Percentiles rank a stretch among this genome's conserved stretches.
phyloP scores from a whole-genome alignment of 1,139 yeast genomes.

The Scheffersomyces quercinus region DNA sequence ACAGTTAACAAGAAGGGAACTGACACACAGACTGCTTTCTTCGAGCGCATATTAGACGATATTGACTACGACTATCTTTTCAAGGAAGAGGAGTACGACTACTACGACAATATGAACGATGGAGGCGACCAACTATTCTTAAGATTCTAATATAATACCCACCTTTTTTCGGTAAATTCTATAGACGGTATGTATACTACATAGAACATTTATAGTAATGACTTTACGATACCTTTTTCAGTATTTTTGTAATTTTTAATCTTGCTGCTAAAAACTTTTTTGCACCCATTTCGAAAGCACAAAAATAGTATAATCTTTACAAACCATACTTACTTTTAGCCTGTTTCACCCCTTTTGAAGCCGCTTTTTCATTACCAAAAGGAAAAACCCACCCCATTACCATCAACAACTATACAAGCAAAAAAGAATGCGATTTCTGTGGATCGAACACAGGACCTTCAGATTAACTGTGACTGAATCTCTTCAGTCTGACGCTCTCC shows the following conservation, averaged over 20 bases:
- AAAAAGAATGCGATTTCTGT: slow-evolving; percentile 27
- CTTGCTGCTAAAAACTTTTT: too few relatives aligned
- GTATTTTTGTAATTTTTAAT: too few relatives aligned
- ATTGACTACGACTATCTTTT: slow-evolving; percentile 19
- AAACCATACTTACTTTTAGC: too few relatives aligned
- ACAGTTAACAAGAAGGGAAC: slow-evolving; percentile 11
- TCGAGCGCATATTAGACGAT: slow-evolving; percentile 15
- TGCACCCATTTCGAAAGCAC: too few relatives aligned
- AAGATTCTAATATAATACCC: background rate
- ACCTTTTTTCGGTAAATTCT: too few relatives aligned
- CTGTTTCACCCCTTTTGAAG: too few relatives aligned
- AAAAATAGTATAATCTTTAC: too few relatives aligned
- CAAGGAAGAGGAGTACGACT: slow-evolving; percentile 22
- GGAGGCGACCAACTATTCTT: background rate
- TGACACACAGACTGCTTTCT: background rate
- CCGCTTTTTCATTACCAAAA: too few relatives aligned
- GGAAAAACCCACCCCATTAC: too few relatives aligned
- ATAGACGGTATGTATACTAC: too few relatives aligned
- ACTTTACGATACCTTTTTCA: too few relatives aligned
- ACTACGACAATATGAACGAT: background rate
- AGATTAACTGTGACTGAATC: slow-evolving; percentile 42
- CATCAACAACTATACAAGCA: background rate
- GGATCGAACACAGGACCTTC: slow-evolving; percentile 63
- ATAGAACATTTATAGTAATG: too few relatives aligned
- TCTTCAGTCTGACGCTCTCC: slow-evolving; percentile 92